Evolutionary conservation across 176 grass and related monocot species (phyloP).

Genomic region (Zoysia pacifica): DNA sequence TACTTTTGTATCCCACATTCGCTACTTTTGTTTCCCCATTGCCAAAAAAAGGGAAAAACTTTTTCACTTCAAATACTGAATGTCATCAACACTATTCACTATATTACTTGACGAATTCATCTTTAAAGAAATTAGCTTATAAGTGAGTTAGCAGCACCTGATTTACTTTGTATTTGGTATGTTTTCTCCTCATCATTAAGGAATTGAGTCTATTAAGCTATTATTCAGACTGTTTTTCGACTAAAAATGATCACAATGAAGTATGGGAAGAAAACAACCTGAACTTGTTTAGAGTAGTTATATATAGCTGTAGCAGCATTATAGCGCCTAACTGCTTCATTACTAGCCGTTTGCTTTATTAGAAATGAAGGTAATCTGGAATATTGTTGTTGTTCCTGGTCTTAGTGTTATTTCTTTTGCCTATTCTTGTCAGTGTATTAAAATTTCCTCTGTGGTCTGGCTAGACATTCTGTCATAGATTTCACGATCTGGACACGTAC

Average conservation of each 20-base stretch:
- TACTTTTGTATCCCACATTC: not conserved
- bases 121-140: not conserved
- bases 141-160: not conserved
- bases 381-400: not conserved
- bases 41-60: not conserved
- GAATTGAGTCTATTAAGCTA: not conserved
- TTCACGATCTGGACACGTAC: slow-evolving; percentile 22
- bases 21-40: not conserved
- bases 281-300: slow-evolving; percentile 4
- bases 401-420: slow-evolving; percentile 20
- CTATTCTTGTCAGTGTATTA: not conserved
- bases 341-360: not conserved
- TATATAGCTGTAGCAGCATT: not conserved
- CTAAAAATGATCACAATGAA: not conserved
- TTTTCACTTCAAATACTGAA: not conserved
- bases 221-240: not conserved
- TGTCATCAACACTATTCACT: not conserved
- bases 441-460: not conserved
- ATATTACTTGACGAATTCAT: not conserved
- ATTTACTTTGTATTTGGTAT: not conserved
- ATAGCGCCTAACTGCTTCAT: not conserved
- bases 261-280: not conserved
- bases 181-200: not conserved
- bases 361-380: not conserved
- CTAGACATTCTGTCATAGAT: slow-evolving; percentile 12